Evolutionary conservation across 108 stramenopile genomes (phyloP), one percentile per base, ranked within the genome.

Genomic region (Hondaea fermentalgiana): DNA sequence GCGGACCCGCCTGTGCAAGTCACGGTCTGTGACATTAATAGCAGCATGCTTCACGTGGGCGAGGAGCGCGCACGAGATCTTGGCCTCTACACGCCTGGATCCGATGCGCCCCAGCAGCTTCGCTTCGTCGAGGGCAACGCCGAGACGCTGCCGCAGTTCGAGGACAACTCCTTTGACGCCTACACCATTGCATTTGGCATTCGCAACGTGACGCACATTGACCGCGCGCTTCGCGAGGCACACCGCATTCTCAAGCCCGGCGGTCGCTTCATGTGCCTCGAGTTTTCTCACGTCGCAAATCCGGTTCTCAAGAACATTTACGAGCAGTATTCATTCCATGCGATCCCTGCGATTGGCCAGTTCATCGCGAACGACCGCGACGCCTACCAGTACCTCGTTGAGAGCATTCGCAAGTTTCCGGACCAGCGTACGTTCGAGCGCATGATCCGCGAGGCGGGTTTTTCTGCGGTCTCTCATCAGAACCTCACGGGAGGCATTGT

Each of bases 101-200:
- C 64, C 8, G 64, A 57, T 8, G 55, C 6, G 14, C n/a, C 28
- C 49, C 89, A 14, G 19, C 71, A 90, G 96, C 57, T 89, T 72
- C 5, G 49, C 45, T 97, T 97, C 87, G 91, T 92, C 23, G 93
- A 98, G 89, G 98, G 97, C 29, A 97, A 99, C 91, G 99, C 99
- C 5, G 97, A 98, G 94, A 60, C 60, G n/a, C 92, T 99, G 57
- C 94, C 95, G 5, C 45, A 83, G 51, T 99, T 98, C 87, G 90
- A 90, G 12, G 96, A 97, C 89, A 92, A 96, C 88, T 88, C 94
- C n/a, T 98, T 98, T 91, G 98, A 99, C 92, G 60, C 97, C 45
- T 98, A 98, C 91, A 99, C 98, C 23, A 98, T 98, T 89, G 97
- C 98, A 6, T 99, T 99, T 94, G 99, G 99, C 6, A 92, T 99